phyloP scores from a whole-genome alignment of 306 rosid species.

The Ochetophila trinervis region DNA sequence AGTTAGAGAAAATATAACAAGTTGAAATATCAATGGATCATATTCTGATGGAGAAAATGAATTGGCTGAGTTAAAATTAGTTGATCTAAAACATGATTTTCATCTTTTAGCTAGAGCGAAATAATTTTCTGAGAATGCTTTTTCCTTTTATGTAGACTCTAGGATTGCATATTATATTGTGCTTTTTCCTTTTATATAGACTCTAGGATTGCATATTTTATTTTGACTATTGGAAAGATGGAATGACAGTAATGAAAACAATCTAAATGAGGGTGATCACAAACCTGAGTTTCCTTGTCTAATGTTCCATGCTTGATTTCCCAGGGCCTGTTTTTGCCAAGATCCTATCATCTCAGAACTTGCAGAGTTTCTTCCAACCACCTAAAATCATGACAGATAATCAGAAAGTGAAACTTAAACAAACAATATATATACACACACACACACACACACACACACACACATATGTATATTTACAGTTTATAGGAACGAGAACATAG shows the following conservation, averaged over 20 bases:
- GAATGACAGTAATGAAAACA: not conserved
- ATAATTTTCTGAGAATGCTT: too few species aligned
- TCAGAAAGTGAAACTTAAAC: not conserved
- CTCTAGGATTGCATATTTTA: not conserved
- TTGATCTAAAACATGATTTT: not conserved
- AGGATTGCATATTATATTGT: not conserved
- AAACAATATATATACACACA: not conserved
- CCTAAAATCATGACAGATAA: conserved; percentile 25
- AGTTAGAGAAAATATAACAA: too few species aligned
- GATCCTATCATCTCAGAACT: conserved; percentile 28
- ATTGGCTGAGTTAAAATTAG: not conserved
- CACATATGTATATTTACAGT: too few species aligned
- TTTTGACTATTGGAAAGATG: conserved; percentile 1
- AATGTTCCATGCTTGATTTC: conserved; percentile 35
- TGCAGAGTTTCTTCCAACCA: conserved; percentile 27
- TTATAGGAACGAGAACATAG: not conserved
- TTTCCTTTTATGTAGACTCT: not conserved
- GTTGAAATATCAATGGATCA: too few species aligned
- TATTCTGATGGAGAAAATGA: not conserved
- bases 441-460: too few species aligned
- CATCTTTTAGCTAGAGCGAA: too few species aligned
- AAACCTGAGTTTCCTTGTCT: conserved; percentile 39
- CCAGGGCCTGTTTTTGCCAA: conserved; percentile 34
- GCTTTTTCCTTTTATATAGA: not conserved
- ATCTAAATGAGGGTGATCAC: not conserved